Evolutionary conservation across 371 early-diverging fungal genomes (phyloP).

Genomic region (Zychaea mexicana): DNA sequence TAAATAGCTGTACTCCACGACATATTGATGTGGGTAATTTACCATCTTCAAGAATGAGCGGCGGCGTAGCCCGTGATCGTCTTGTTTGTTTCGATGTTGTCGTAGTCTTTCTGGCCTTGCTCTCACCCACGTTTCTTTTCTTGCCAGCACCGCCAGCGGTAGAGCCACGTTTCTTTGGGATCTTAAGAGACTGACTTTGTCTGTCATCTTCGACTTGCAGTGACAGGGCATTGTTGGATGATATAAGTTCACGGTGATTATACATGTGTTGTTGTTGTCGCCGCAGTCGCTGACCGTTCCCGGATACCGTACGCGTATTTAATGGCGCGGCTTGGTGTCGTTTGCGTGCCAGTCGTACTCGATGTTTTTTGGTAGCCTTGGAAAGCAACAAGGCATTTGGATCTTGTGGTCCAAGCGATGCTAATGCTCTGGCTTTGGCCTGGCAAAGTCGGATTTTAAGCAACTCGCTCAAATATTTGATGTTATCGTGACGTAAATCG

Average conservation of each 20-base stretch:
- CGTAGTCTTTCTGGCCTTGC: background rate
- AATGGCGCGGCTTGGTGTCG: constrained; percentile 10
- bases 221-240: too few relatives aligned
- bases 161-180: background rate
- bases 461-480: constrained; percentile 21
- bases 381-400: background rate
- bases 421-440: constrained; percentile 22
- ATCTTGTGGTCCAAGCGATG: constrained; percentile 6
- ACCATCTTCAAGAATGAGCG: constrained; percentile 33
- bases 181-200: background rate
- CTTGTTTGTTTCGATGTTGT: background rate
- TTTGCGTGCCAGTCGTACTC: constrained; percentile 11
- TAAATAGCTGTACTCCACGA: too few relatives aligned
- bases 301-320: constrained; percentile 1
- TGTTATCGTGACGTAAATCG: constrained; percentile 13
- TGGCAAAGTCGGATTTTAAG: constrained; percentile 21
- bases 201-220: background rate
- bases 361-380: constrained; percentile 5
- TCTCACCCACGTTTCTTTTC: background rate
- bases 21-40: too few relatives aligned
- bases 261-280: background rate
- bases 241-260: background rate
- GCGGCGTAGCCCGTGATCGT: background rate
- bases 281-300: constrained; percentile 5
- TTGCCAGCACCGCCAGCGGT: background rate